These are phyloP conservation scores for Reutealis trisperma DNA, from an alignment of 345 rosid species.

Conservation along the genomic window DNA sequence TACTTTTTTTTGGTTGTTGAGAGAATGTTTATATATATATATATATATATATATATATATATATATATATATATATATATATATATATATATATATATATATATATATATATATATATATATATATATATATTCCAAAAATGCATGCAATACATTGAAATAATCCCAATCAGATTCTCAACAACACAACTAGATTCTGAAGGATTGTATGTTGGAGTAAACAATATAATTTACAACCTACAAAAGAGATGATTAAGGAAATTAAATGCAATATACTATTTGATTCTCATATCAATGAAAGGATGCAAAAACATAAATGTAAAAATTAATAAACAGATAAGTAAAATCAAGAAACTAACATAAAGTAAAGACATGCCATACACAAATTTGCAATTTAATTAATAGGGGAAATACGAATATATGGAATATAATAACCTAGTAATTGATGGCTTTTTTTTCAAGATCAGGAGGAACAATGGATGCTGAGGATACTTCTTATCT, in stretches of 20 bases:
- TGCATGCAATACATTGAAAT: neutral
- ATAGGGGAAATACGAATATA: too few relatives aligned
- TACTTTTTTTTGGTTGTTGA: too few relatives aligned
- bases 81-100: too few relatives aligned
- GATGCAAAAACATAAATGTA: too few relatives aligned
- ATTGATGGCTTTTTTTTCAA: constrained; percentile 59
- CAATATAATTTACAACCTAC: constrained; percentile 75
- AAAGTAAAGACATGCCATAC: too few relatives aligned
- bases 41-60: too few relatives aligned
- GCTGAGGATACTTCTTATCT: constrained; percentile 81
- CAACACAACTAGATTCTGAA: constrained; percentile 59
- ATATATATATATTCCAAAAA: neutral
- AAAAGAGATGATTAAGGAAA: constrained; percentile 1
- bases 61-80: too few relatives aligned
- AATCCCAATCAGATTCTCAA: constrained; percentile 35
- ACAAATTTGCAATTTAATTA: too few relatives aligned
- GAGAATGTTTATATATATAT: too few relatives aligned
- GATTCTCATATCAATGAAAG: neutral
- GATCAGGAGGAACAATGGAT: constrained; percentile 65
- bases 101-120: too few relatives aligned
- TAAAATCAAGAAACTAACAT: too few relatives aligned
- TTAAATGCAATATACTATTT: neutral
- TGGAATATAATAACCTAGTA: constrained; percentile 49
- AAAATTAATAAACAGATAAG: too few relatives aligned
- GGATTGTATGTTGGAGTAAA: constrained; percentile 83